Evolutionary conservation across 257 asterid genomes (phyloP), one percentile per base, ranked within the genome.

Genomic region (Solanum chiquidenum): DNA sequence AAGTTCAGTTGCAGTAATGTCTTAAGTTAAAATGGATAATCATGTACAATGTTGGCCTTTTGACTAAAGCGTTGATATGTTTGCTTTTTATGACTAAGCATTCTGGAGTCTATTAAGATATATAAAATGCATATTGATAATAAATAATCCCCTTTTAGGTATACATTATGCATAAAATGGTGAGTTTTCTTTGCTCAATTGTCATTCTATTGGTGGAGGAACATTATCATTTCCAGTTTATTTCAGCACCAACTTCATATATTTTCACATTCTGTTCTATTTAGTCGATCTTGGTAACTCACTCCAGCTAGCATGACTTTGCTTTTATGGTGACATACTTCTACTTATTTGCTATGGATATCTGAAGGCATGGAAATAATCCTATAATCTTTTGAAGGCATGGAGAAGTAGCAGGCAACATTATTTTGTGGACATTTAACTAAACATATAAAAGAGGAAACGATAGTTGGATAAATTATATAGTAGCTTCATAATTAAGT

Each of bases 1-100:
- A 89, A 84, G 76, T 80, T 25, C 90, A 91, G 86, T 76, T 40
- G 37, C 86, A 84, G 77, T 86, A 73, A 71, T 38, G 10, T 40
- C 38, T 44, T 0, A 35, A 12, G 27, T 25, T 31, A 69, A 29
- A 73, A 49, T 21, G 6, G 84, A 27, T 18, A 9, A 44, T 55
- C 25, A 20, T 73, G 60, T 29, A 29, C 29, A 12, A 46, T 18
- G 69, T 82, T 82, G 21, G 69, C 69, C 29, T 1, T 82, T 37
- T 75, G 58, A 75, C 55, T 4, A 9, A 9, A 2, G 80, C 27
- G 29, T 73, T 73, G 27, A 9, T 34, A 34, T 9, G 83, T 75
- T 75, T 11, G 83, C 55, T 75, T 73, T 79, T 73, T 79, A 18
- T 10, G 69, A 20, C 44, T 49, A 49, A 80, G 69, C 44, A 20